Base-by-base conservation (phyloP, 371 early-diverging fungal species). In the Gilbertella persicaria region DNA sequence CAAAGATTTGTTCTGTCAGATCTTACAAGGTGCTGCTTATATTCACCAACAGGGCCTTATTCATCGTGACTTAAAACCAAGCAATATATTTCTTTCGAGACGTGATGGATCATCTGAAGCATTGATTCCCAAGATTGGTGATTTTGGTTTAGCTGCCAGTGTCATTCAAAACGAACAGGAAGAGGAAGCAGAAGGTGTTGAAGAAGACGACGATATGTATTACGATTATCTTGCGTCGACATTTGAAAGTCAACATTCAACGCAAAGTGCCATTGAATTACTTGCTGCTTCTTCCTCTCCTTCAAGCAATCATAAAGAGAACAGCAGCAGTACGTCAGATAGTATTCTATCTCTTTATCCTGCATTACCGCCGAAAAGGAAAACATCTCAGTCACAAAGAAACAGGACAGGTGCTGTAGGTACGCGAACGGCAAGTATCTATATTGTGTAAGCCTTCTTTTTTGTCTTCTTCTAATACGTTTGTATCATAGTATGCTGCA, bases 71-170 rank as follows among this genome's bases (percentile, higher is more conserved):
- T 41, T 93, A 42, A 93, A 91, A 43, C 92, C 92, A 5, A 80
- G 85, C 39, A 93, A 93, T 62, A 86, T 92, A 14, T 86, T 92
- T 49, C 55, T 91, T 45, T 68, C 69, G 21, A 58, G 53, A 14
- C 23, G 26, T 14, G 50, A 33, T 10, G 41, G 50, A 16, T 65
- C 62, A 1, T 48, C 57, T 12, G 81, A 79, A 43, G 53, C 51
- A n/a, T 69, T 82, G 64, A 62, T 81, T 1, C 84, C 86, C 1
- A 94, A 88, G 52, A 87, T 94, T 54, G 93, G 95, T 2, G 95
- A 94, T 64, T 94, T 94, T 75, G 95, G 95, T 5, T 70, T 94
- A 43, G 93, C 89, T 9, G 84, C 86, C 1, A 78, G 72, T 45
- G 73, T 83, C 5, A 12, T 58, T 3, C 39, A 44, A 1, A 30